Percentiles rank a stretch among this genome's conserved stretches.
Evolutionary conservation across 352 stramenopile genomes (phyloP).

Genomic region (Pythium rhizo-oryzae): DNA sequence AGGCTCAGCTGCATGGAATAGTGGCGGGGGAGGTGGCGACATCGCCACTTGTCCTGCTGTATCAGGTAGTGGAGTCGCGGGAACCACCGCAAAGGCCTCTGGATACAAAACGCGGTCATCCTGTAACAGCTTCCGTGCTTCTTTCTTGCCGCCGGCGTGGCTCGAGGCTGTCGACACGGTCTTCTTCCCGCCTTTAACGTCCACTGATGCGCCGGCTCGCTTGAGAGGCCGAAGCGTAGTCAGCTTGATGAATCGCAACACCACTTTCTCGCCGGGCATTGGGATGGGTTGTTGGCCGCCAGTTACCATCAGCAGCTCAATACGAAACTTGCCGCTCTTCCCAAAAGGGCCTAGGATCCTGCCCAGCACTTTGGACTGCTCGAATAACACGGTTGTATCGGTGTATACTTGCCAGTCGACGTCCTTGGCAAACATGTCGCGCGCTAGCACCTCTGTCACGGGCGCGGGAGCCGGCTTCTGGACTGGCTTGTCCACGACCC

Average conservation of each 20-base stretch:
- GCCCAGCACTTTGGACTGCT: conserved; percentile 38
- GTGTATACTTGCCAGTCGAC: conserved; percentile 72
- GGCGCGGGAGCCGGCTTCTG: neutral
- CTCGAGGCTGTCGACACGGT: neutral
- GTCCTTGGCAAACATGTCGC: conserved; percentile 80
- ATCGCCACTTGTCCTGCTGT: neutral
- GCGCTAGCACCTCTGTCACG: conserved; percentile 47
- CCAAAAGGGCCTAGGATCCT: conserved; percentile 74
- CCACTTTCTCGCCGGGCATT: conserved; percentile 42
- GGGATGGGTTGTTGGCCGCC: conserved; percentile 12
- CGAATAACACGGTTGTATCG: conserved; percentile 50
- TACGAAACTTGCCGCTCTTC: conserved; percentile 79
- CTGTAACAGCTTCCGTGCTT: conserved; percentile 40
- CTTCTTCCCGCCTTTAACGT: neutral
- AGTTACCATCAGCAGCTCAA: conserved; percentile 36
- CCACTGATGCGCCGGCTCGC: conserved; percentile 17
- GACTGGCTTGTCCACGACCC: conserved; percentile 62
- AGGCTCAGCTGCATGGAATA: neutral
- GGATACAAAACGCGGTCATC: conserved; percentile 47
- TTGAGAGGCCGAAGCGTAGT: conserved; percentile 43
- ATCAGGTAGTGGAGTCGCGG: neutral
- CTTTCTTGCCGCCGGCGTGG: conserved; percentile 1
- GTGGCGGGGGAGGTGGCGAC: no score
- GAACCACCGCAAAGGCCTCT: conserved; percentile 34
- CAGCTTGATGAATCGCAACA: conserved; percentile 70